Conservation (phyloP, 257 asterid genomes). For the Solanum phureja region DNA sequence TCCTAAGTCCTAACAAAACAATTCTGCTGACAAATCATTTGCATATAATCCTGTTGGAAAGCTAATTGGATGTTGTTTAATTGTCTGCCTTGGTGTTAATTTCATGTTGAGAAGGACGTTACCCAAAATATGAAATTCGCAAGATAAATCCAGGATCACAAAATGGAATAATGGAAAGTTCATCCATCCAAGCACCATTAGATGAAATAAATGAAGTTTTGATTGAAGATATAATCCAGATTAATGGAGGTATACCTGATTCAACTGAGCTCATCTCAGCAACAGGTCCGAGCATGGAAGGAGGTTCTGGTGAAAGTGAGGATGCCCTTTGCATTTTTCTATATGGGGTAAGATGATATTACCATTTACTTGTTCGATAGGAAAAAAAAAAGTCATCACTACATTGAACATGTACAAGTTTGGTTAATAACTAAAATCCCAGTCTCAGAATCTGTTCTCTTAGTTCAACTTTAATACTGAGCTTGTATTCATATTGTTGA, state of each 20-base stretch:
- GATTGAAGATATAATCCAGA: slow-evolving; percentile 16
- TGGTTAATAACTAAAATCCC: background rate
- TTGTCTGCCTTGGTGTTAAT: background rate
- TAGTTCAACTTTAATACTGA: background rate
- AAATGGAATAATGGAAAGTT: slow-evolving; percentile 18
- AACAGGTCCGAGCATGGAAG: slow-evolving; percentile 8
- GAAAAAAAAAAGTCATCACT: background rate
- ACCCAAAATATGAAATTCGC: slow-evolving; percentile 68
- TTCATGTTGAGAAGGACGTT: slow-evolving; percentile 47
- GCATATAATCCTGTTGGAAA: background rate
- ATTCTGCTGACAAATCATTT: background rate
- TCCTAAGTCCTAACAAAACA: background rate
- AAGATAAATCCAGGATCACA: slow-evolving; percentile 40
- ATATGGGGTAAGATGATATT: slow-evolving; percentile 68
- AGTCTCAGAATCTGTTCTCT: background rate
- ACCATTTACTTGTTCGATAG: background rate
- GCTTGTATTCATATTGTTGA: background rate
- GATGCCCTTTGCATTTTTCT: slow-evolving; percentile 54
- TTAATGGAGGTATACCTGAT: slow-evolving; percentile 1
- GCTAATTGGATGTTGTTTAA: background rate
- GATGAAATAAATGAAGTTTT: slow-evolving; percentile 21
- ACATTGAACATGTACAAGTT: background rate
- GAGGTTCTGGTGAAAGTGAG: slow-evolving; percentile 28
- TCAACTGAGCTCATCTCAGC: slow-evolving; percentile 9
- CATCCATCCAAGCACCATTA: slow-evolving; percentile 15